A percentile compares a stretch with the other conserved stretches of the same genome.
These are phyloP conservation scores for Microdochium trichocladiopsis DNA, from an alignment of 2,329 filamentous ascomycete species.

Conservation along the genomic window DNA sequence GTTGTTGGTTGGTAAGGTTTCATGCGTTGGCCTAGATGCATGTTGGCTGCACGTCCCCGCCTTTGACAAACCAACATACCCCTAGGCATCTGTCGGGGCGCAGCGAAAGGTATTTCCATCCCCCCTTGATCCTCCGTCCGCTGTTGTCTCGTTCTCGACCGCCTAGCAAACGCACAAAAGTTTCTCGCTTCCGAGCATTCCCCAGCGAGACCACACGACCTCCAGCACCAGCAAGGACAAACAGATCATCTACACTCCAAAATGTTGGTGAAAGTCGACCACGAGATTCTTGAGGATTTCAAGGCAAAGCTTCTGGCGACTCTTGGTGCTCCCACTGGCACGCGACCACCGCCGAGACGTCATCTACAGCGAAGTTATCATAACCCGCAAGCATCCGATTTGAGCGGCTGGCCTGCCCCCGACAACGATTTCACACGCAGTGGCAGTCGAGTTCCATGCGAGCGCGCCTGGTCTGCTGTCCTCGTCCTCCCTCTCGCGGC, in stretches of 20 bases:
- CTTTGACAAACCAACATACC: background rate
- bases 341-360: background rate
- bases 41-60: background rate
- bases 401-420: background rate
- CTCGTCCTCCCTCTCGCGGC: background rate
- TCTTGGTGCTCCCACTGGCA: background rate
- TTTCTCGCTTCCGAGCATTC: background rate
- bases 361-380: background rate
- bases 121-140: background rate
- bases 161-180: background rate
- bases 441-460: background rate
- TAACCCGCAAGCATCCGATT: background rate
- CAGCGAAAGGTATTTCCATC: background rate
- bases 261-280: background rate
- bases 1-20: background rate
- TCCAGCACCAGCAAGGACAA: background rate
- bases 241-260: background rate
- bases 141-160: background rate
- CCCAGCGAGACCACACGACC: background rate
- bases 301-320: background rate
- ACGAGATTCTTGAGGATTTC: background rate
- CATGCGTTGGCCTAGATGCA: background rate
- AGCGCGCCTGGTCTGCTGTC: background rate
- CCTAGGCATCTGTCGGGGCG: background rate
- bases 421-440: background rate